Conservation (phyloP, 169 alveolate genomes). For the Plasmodium malariae region DNA sequence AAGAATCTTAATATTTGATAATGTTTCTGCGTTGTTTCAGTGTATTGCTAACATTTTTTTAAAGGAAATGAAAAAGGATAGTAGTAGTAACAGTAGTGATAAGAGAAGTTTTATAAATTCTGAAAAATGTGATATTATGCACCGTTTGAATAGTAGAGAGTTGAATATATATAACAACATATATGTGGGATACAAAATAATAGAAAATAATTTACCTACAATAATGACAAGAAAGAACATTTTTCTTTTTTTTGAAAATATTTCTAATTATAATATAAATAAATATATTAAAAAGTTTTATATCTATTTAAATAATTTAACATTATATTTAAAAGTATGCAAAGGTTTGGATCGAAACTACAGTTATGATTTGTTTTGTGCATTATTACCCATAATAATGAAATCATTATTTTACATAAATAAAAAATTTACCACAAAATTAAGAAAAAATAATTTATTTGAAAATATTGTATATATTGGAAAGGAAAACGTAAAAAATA, state of each 20-base stretch:
- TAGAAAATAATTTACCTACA: constrained; percentile 30
- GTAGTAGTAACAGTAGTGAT: neutral
- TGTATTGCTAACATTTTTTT: constrained; percentile 56
- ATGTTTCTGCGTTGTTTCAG: constrained; percentile 31
- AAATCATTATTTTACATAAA: constrained; percentile 67
- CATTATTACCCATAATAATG: constrained; percentile 42
- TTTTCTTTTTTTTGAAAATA: constrained; percentile 31
- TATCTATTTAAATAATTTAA: constrained; percentile 27
- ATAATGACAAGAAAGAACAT: constrained; percentile 50
- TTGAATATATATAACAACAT: constrained; percentile 18
- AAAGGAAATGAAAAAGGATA: neutral
- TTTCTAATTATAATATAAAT: constrained; percentile 31
- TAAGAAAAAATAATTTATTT: constrained; percentile 39
- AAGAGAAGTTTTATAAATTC: neutral
- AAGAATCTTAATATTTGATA: constrained; percentile 40
- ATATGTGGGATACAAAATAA: constrained; percentile 16
- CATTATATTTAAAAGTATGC: constrained; percentile 52
- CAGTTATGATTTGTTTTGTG: constrained; percentile 24
- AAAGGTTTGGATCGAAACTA: constrained; percentile 37
- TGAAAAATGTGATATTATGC: neutral
- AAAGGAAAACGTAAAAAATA: constrained; percentile 8
- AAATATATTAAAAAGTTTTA: constrained; percentile 62
- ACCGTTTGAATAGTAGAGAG: constrained; percentile 13
- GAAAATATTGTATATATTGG: constrained; percentile 52
- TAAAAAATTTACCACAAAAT: constrained; percentile 50